Evolutionary conservation across 2,329 filamentous ascomycete genomes (phyloP).

Genomic region (Pseudocercospora pini-densiflorae): DNA sequence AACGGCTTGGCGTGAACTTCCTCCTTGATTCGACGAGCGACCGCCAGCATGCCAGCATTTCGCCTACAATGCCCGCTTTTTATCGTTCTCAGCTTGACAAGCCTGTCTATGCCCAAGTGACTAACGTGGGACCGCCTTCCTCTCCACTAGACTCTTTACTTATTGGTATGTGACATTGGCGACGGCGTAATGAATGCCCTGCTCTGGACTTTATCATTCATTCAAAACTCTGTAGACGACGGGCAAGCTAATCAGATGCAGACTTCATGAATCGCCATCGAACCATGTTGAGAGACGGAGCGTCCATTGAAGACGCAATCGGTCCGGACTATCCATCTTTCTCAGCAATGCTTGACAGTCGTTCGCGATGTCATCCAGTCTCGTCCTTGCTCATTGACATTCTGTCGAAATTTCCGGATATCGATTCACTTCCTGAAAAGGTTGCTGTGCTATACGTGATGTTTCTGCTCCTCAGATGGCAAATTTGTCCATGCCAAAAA

Average conservation of each 20-base stretch:
- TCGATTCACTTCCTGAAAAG: constrained; percentile 78
- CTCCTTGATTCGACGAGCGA: constrained; percentile 63
- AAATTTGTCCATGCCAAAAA: constrained; percentile 76
- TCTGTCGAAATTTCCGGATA: constrained; percentile 78
- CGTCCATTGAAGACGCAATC: constrained; percentile 67
- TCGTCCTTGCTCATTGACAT: constrained; percentile 88
- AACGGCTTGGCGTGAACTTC: constrained; percentile 74
- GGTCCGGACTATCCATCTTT: constrained; percentile 82
- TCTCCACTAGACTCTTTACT: constrained; percentile 81
- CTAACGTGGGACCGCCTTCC: constrained; percentile 66
- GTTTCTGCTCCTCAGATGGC: constrained; percentile 84
- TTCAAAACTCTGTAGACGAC: background rate
- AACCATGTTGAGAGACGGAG: constrained; percentile 68
- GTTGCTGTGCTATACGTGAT: constrained; percentile 82
- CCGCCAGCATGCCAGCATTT: constrained; percentile 17
- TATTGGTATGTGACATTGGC: constrained; percentile 44
- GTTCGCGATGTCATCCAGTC: constrained; percentile 63
- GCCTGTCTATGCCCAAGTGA: constrained; percentile 43
- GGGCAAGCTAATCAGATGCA: background rate
- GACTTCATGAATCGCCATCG: constrained; percentile 75
- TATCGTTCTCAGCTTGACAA: constrained; percentile 29
- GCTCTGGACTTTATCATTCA: background rate
- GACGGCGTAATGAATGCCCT: background rate
- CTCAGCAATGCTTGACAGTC: constrained; percentile 75
- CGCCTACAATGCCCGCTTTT: constrained; percentile 14